Evolutionary conservation across 2,329 filamentous ascomycete species (phyloP), one percentile per base, ranked within the genome.

Genomic region (Ophiognomonia clavigignenti-juglandacearum): DNA sequence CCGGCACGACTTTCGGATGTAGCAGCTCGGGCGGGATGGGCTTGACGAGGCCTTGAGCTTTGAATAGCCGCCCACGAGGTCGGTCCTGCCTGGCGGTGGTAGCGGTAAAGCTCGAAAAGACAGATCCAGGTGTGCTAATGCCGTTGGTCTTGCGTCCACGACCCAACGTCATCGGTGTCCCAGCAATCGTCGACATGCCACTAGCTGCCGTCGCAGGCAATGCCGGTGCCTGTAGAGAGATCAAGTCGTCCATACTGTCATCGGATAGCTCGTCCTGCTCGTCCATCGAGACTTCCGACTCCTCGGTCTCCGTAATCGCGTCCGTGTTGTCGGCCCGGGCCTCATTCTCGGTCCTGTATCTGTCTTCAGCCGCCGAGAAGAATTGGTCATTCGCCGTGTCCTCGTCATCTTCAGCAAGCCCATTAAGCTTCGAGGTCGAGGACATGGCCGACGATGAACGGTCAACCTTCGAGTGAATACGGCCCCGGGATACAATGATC

Each of bases 211-310:
- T 82, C n/a, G 88, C 78, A 2, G 87, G 83, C 14, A 96, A 69
- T 23, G 84, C 79, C 1, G 92, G 92, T 1, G 86, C 84, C 54
- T 86, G 84, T 26, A 97, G 74, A 4, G 90, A 95, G 43, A 97
- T 96, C 77, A 96, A 88, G 52, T 96, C 90, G 54, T 96, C 91
- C 71, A 89, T 78, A 0, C 88, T 93, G 61, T 96, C 92, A 63
- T 96, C 91, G 0, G 92, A 96, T 14, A 92, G 72, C 7, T 76
- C 72, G 56, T 92, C 88, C 52, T 78, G 84, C n/a, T 85, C 83
- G 47, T 86, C 82, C 5, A 75, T 80, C 2, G 82, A 84, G 8
- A 78, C 63, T 52, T 87, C 82, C 4, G 82, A 73, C 8, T 69
- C 62, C 48, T 80, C 75, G 1, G 80, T 81, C 57, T 87, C 85